These are phyloP conservation scores for Silene conica DNA, from an alignment of 148 eudicot species.

Conservation along the genomic window DNA sequence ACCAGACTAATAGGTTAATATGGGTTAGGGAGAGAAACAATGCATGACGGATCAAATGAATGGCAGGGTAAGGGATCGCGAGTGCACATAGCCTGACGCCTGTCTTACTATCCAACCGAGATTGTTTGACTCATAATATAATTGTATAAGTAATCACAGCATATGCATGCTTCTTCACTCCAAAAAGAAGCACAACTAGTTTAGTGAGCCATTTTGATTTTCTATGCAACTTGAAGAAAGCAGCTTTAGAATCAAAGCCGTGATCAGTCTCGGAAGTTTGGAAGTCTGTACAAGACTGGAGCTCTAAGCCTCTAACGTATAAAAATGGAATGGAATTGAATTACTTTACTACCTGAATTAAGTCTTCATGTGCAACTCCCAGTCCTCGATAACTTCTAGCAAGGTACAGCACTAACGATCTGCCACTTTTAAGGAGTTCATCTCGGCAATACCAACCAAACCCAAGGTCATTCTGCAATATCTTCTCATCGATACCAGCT, in stretches of 20 bases:
- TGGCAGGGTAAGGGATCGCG: neutral
- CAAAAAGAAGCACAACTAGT: neutral
- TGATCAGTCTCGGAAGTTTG: neutral
- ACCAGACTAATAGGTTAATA: neutral
- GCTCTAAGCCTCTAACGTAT: neutral
- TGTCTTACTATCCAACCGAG: neutral
- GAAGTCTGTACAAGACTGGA: neutral
- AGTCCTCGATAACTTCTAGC: conserved; percentile 65
- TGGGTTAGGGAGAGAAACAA: neutral
- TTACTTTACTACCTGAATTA: conserved; percentile 54
- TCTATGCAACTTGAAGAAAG: neutral
- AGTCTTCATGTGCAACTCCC: conserved; percentile 70
- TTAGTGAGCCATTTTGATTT: neutral
- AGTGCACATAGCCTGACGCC: neutral
- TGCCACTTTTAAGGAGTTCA: conserved; percentile 69
- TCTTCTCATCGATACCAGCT: conserved; percentile 61
- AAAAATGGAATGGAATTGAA: neutral
- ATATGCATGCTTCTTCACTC: neutral
- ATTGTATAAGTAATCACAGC: neutral
- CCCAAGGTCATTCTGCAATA: conserved; percentile 47
- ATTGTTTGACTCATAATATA: neutral
- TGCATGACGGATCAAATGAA: neutral
- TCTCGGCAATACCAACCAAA: conserved; percentile 80
- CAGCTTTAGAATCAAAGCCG: neutral
- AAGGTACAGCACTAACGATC: conserved; percentile 63